phyloP scores from a whole-genome alignment of 495 filamentous ascomycete genomes.

The Penicilliopsis zonata region DNA sequence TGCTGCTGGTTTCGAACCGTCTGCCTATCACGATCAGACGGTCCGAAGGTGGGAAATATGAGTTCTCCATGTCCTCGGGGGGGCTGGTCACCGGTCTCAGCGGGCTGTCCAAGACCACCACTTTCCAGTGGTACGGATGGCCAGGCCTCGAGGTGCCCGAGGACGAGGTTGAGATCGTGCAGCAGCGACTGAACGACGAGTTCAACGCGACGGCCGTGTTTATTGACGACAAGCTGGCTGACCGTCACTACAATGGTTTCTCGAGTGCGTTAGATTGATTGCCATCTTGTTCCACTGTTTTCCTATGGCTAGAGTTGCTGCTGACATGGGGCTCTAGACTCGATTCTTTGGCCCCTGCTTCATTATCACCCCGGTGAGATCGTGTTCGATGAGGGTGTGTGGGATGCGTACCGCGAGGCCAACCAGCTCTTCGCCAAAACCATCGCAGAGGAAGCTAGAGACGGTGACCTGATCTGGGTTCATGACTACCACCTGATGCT shows the following conservation, averaged over 20 bases:
- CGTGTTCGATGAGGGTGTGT: slow-evolving; percentile 74
- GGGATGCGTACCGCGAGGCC: slow-evolving; percentile 71
- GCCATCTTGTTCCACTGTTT: no score
- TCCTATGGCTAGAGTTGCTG: no score
- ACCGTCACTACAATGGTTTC: slow-evolving; percentile 66
- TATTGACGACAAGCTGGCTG: slow-evolving; percentile 53
- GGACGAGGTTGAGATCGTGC: slow-evolving; percentile 39
- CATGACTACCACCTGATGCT: slow-evolving; percentile 90
- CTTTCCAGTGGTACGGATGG: slow-evolving; percentile 88
- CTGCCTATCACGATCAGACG: slow-evolving; percentile 80
- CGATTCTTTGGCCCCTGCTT: slow-evolving; percentile 80
- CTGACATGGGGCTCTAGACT: slow-evolving; percentile 38
- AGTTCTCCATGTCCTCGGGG: slow-evolving; percentile 79
- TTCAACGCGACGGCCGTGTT: slow-evolving; percentile 57
- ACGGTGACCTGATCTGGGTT: slow-evolving; percentile 78
- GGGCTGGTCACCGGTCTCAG: slow-evolving; percentile 77
- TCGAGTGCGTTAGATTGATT: slow-evolving; percentile 57
- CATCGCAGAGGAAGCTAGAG: slow-evolving; percentile 57
- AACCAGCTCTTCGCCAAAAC: slow-evolving; percentile 67
- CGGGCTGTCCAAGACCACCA: slow-evolving; percentile 68
- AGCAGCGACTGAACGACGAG: slow-evolving; percentile 45
- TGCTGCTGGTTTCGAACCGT: slow-evolving; percentile 75
- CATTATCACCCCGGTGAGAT: slow-evolving; percentile 89
- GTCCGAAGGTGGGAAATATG: slow-evolving; percentile 57
- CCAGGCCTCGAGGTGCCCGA: slow-evolving; percentile 65